A percentile compares a stretch with the other conserved stretches of the same genome.
phyloP scores from a whole-genome alignment of 2,329 filamentous ascomycete species.

The Tolypocladium cylindrosporum region DNA sequence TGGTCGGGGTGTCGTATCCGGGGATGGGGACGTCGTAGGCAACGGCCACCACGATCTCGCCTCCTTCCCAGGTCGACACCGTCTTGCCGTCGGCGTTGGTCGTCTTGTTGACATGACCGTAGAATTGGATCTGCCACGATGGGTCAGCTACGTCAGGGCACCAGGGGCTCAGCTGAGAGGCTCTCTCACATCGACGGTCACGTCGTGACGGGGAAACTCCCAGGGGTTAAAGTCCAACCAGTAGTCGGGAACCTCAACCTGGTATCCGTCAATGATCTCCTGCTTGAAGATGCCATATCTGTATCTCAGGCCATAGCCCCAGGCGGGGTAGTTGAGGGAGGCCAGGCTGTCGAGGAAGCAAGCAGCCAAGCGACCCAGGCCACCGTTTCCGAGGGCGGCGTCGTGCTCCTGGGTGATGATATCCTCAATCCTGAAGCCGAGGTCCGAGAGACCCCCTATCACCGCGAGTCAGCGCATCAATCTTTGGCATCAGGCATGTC shows the following conservation, averaged over 20 bases:
- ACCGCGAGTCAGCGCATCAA: not conserved
- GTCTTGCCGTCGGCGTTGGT: constrained; percentile 68
- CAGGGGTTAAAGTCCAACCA: constrained; percentile 99
- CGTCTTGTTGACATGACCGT: constrained; percentile 70
- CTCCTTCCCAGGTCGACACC: constrained; percentile 74
- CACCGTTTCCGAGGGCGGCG: constrained; percentile 90
- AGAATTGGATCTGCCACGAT: constrained; percentile 68
- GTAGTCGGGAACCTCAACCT: constrained; percentile 96
- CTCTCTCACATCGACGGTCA: constrained; percentile 67
- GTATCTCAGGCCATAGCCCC: constrained; percentile 95
- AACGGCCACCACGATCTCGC: constrained; percentile 83
- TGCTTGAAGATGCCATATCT: constrained; percentile 99
- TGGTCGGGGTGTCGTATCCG: constrained; percentile 79
- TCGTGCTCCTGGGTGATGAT: constrained; percentile 92
- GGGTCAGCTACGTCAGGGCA: not conserved
- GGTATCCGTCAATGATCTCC: constrained; percentile 95
- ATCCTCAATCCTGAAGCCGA: constrained; percentile 96
- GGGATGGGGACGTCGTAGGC: constrained; percentile 92
- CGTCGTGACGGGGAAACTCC: constrained; percentile 94
- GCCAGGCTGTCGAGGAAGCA: constrained; percentile 96
- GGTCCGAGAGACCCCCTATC: constrained; percentile 73
- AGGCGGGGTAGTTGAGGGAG: constrained; percentile 88
- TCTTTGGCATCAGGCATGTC: not conserved
- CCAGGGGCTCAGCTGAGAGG: not conserved
- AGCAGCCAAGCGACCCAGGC: constrained; percentile 85